A percentile compares a stretch with the other conserved stretches of the same genome.
Evolutionary conservation across 169 alveolate species (phyloP).

Genomic region (Toxoplasma gondii): DNA sequence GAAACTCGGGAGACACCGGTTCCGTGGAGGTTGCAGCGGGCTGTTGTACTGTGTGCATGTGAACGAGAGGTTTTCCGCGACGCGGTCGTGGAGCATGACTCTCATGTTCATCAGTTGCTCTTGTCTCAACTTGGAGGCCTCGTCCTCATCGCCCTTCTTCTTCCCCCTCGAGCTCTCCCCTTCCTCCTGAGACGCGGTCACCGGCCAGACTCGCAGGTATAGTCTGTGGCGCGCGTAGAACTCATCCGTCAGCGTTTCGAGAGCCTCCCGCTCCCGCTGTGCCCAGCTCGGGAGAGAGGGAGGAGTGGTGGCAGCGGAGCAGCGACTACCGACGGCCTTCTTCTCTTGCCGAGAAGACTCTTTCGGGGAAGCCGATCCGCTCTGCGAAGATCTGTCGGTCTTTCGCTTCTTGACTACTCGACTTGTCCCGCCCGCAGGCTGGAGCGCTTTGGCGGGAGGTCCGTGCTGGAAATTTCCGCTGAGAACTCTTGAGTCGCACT

Average conservation of each 20-base stretch:
- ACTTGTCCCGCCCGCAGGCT: neutral
- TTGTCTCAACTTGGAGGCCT: slow-evolving; percentile 39
- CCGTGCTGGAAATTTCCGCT: no score
- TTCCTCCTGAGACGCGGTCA: neutral
- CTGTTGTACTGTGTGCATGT: slow-evolving; percentile 33
- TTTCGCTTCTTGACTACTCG: neutral
- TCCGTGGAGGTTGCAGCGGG: slow-evolving; percentile 6
- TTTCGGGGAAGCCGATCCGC: neutral
- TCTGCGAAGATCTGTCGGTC: neutral
- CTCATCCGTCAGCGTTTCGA: neutral
- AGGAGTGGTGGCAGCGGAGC: neutral
- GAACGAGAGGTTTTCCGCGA: slow-evolving; percentile 50
- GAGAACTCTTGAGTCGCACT: neutral
- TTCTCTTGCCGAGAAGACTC: neutral
- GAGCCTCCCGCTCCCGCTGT: neutral
- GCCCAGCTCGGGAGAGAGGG: slow-evolving; percentile 36
- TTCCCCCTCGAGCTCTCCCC: neutral
- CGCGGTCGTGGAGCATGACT: slow-evolving; percentile 41
- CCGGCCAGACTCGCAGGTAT: slow-evolving; percentile 32
- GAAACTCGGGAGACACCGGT: neutral
- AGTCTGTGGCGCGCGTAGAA: slow-evolving; percentile 31
- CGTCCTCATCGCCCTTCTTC: neutral
- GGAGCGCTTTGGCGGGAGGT: no score
- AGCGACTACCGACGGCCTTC: neutral
- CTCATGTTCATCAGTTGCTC: slow-evolving; percentile 54